phyloP scores from a whole-genome alignment of 208 protist species.

The Angomonas deanei region DNA sequence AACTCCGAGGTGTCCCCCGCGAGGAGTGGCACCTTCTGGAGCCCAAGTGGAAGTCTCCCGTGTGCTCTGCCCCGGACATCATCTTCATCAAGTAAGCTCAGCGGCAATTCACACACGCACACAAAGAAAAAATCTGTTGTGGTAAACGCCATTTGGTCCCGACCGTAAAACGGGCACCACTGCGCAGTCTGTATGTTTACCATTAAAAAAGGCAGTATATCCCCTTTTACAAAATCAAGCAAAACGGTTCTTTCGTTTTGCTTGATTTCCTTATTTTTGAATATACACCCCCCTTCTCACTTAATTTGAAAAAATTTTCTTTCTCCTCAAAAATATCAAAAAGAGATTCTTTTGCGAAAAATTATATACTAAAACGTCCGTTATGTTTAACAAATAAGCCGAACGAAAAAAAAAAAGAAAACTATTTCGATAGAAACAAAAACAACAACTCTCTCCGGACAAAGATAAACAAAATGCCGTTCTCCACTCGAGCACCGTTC shows the following conservation, averaged over 20 bases:
- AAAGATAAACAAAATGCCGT: background rate
- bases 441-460: background rate
- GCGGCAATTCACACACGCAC: background rate
- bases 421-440: background rate
- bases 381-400: too few species aligned
- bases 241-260: conserved; percentile 15
- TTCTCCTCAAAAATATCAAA: too few species aligned
- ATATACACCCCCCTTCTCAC: background rate
- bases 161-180: too few species aligned
- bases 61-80: conserved; percentile 18
- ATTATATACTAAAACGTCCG: too few species aligned
- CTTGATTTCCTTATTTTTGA: background rate
- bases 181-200: conserved; percentile 1
- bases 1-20: conserved; percentile 30
- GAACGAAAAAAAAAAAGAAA: too few species aligned
- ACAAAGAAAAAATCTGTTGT: too few species aligned
- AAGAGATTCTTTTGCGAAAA: too few species aligned
- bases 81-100: conserved; percentile 20
- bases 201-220: too few species aligned
- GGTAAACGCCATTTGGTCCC: too few species aligned
- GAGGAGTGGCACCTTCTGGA: conserved; percentile 39
- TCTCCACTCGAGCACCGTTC: too few species aligned
- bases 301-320: too few species aligned
- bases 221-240: too few species aligned
- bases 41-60: conserved; percentile 17